Percentiles rank a stretch among this genome's conserved stretches.
Evolutionary conservation across 1,284 basidiomycete genomes (phyloP).

Genomic region (Leccinum griseonigrum): DNA sequence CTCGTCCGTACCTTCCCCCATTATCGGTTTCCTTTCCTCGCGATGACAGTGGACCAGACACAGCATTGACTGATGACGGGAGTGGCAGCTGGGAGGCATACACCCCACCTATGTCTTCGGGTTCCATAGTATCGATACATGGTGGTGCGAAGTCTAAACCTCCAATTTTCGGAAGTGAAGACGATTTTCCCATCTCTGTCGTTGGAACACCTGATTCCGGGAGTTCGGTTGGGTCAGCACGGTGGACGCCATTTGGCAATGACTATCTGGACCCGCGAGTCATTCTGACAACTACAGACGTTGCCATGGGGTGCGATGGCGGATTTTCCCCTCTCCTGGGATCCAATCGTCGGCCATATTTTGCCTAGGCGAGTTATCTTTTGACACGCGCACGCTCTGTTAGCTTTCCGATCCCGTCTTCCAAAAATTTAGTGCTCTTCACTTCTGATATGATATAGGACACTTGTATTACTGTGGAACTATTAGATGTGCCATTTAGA

Average conservation of each 20-base stretch:
- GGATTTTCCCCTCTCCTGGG: conserved; percentile 24
- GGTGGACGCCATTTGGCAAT: conserved; percentile 25
- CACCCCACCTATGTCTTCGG: conserved; percentile 54
- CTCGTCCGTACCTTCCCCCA: conserved; percentile 29
- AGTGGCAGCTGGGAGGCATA: conserved; percentile 54
- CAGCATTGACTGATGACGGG: conserved; percentile 46
- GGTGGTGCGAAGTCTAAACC: conserved; percentile 18
- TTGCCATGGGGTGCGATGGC: conserved; percentile 23
- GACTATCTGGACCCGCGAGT: conserved; percentile 30
- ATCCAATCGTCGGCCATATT: conserved; percentile 20
- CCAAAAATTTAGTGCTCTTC: conserved; percentile 3
- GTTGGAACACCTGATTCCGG: conserved; percentile 16
- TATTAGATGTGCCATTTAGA: conserved; percentile 21
- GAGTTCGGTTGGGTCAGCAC: conserved; percentile 15
- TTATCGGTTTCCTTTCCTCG: conserved; percentile 29
- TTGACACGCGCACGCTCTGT: not conserved
- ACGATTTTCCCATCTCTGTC: conserved; percentile 28
- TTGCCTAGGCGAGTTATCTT: conserved; percentile 6
- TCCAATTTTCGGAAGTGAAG: conserved; percentile 23
- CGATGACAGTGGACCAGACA: conserved; percentile 47
- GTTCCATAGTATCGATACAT: conserved; percentile 34
- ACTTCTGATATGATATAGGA: conserved; percentile 9
- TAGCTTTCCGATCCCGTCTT: not conserved
- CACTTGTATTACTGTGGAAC: conserved; percentile 20
- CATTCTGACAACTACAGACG: conserved; percentile 23